Percentiles rank a stretch among this genome's conserved stretches.
Conservation (phyloP, 768 basidiomycete genomes). For the Calocybe gangraenosa region DNA sequence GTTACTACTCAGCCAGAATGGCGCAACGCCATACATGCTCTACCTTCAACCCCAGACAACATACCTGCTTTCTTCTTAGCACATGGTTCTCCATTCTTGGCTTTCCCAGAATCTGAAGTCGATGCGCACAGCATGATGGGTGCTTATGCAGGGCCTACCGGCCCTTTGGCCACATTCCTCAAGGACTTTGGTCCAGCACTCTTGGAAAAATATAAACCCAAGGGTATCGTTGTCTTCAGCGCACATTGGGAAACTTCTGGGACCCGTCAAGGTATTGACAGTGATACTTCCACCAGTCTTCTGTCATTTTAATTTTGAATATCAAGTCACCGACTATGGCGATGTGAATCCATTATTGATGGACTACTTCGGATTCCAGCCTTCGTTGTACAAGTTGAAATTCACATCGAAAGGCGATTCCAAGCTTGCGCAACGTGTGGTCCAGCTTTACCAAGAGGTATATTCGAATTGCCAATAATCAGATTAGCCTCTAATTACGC, state of each 20-base stretch:
- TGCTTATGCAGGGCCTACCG: conserved; percentile 40
- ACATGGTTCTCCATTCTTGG: conserved; percentile 59
- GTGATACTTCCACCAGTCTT: not conserved
- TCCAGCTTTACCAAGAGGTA: conserved; percentile 56
- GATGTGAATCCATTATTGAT: conserved; percentile 70
- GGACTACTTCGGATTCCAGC: conserved; percentile 72
- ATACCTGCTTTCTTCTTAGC: conserved; percentile 78
- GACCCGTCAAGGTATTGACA: conserved; percentile 50
- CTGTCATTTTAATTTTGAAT: not conserved
- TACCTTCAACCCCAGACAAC: conserved; percentile 52
- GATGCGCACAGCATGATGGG: conserved; percentile 15
- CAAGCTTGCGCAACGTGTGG: conserved; percentile 51
- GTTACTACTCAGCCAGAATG: conserved; percentile 40
- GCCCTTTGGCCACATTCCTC: conserved; percentile 56
- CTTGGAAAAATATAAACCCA: conserved; percentile 68
- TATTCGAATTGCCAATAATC: not conserved
- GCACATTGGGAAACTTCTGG: conserved; percentile 75
- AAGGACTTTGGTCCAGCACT: conserved; percentile 61
- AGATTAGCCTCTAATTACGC: not conserved
- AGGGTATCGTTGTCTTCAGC: conserved; percentile 77
- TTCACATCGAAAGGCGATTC: conserved; percentile 67
- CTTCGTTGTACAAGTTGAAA: conserved; percentile 53
- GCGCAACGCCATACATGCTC: conserved; percentile 47
- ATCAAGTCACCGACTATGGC: conserved; percentile 75
- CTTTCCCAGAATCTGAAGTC: conserved; percentile 27